Conservation (phyloP, 176 grass and related monocot species). For the Dendrocalamus sinicus region DNA sequence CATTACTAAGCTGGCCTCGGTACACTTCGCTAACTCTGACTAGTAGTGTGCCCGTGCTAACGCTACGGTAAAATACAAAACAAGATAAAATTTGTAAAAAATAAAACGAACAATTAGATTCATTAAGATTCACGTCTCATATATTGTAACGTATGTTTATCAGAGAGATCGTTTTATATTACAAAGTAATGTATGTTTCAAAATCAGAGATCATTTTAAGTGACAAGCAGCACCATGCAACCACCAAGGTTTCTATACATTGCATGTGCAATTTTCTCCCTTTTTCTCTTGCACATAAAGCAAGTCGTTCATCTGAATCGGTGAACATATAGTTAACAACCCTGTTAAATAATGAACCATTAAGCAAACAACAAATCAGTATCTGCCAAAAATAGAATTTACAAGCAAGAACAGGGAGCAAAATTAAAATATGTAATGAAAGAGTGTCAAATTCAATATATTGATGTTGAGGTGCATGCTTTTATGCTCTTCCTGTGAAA, state of each 20-base stretch:
- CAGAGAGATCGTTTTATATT: too few relatives aligned
- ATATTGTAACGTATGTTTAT: too few relatives aligned
- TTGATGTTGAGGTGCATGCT: background rate
- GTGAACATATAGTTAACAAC: conserved; percentile 78
- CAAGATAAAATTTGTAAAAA: too few relatives aligned
- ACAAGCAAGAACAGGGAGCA: background rate
- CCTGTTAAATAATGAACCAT: conserved; percentile 61
- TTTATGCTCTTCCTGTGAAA: background rate
- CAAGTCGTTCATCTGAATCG: conserved; percentile 61
- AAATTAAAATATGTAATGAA: background rate
- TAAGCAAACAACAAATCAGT: conserved; percentile 12
- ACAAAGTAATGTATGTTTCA: conserved; percentile 20
- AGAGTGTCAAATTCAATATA: background rate
- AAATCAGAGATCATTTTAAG: background rate
- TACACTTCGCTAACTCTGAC: conserved; percentile 72
- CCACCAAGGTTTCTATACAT: background rate
- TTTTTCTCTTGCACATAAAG: conserved; percentile 57
- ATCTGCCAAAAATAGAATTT: conserved; percentile 7
- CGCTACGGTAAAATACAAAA: too few relatives aligned
- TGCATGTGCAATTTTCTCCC: background rate
- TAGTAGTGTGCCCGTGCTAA: too few relatives aligned
- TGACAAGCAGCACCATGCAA: background rate
- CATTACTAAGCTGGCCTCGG: conserved; percentile 69
- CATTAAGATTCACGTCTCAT: too few relatives aligned
- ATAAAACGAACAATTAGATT: too few relatives aligned